These are phyloP conservation scores for Yamadazyma aaseri DNA, from an alignment of 1,139 yeast species.

Conservation along the genomic window DNA sequence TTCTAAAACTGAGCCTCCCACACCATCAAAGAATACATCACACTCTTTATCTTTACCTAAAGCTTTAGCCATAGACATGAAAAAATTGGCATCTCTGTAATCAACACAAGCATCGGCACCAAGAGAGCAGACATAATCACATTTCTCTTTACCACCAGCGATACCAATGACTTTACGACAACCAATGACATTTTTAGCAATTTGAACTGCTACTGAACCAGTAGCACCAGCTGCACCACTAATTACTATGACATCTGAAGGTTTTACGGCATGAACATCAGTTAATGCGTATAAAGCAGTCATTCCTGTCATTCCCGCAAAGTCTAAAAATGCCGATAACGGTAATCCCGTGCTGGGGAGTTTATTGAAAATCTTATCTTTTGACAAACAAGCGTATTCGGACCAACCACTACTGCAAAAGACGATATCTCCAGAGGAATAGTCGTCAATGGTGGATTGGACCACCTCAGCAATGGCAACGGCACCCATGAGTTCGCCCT, in stretches of 20 bases:
- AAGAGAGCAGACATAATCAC: constrained; percentile 51
- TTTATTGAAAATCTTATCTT: constrained; percentile 20
- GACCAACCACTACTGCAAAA: constrained; percentile 29
- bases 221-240: constrained; percentile 75
- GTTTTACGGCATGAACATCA: constrained; percentile 41
- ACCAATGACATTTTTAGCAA: constrained; percentile 53
- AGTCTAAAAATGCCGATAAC: constrained; percentile 24
- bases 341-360: constrained; percentile 27
- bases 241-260: constrained; percentile 38
- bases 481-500: constrained; percentile 51
- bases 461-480: constrained; percentile 51
- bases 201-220: constrained; percentile 60
- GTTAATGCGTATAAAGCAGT: constrained; percentile 62
- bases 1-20: constrained; percentile 62
- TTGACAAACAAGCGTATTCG: constrained; percentile 25
- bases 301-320: constrained; percentile 54
- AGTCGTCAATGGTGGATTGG: constrained; percentile 39
- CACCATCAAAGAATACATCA: constrained; percentile 57
- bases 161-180: constrained; percentile 61
- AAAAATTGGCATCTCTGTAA: constrained; percentile 49
- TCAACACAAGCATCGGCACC: constrained; percentile 58
- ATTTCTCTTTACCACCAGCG: constrained; percentile 61
- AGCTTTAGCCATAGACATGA: constrained; percentile 40
- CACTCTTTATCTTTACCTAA: constrained; percentile 41
- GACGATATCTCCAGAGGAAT: constrained; percentile 44